Evolutionary conservation across 2,329 filamentous ascomycete species (phyloP).

Genomic region (Thyridium curvatum): DNA sequence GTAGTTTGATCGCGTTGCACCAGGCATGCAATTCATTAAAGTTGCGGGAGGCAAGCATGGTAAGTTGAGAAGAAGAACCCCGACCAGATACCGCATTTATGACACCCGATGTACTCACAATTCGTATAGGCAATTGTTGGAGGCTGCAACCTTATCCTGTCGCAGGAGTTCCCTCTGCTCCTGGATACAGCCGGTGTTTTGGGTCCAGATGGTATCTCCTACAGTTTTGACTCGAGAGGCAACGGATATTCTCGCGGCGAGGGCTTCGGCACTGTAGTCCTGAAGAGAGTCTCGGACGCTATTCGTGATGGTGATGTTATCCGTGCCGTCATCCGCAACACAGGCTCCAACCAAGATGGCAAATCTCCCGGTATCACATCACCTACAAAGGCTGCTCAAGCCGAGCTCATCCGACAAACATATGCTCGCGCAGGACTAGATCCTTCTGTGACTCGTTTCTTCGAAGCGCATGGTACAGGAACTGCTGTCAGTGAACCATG

Average conservation of each 20-base stretch:
- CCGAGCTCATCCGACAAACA: conserved; percentile 18
- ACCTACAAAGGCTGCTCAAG: conserved; percentile 24
- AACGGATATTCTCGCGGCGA: conserved; percentile 48
- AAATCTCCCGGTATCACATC: conserved; percentile 20
- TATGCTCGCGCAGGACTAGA: conserved; percentile 22
- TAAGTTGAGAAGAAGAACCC: conserved; percentile 1
- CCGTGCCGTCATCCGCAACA: conserved; percentile 28
- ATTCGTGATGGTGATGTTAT: conserved; percentile 32
- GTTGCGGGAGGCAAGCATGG: conserved; percentile 10
- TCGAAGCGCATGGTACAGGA: conserved; percentile 33
- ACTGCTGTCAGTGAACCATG: conserved; percentile 13
- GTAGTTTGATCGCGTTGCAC: conserved; percentile 25
- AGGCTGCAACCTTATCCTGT: conserved; percentile 14
- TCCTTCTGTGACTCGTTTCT: conserved; percentile 14
- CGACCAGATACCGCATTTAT: no score
- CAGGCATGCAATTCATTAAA: conserved; percentile 15
- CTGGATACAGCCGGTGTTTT: conserved; percentile 10
- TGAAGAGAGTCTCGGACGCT: conserved; percentile 44
- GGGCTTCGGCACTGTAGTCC: conserved; percentile 39
- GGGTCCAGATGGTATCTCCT: conserved; percentile 9
- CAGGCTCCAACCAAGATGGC: conserved; percentile 23
- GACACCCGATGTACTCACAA: neutral
- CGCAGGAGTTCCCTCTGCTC: conserved; percentile 8
- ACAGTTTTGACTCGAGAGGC: conserved; percentile 30
- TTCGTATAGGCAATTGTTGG: conserved; percentile 13